phyloP scores from a whole-genome alignment of 2,329 filamentous ascomycete genomes.

The Thelonectria discophora region DNA sequence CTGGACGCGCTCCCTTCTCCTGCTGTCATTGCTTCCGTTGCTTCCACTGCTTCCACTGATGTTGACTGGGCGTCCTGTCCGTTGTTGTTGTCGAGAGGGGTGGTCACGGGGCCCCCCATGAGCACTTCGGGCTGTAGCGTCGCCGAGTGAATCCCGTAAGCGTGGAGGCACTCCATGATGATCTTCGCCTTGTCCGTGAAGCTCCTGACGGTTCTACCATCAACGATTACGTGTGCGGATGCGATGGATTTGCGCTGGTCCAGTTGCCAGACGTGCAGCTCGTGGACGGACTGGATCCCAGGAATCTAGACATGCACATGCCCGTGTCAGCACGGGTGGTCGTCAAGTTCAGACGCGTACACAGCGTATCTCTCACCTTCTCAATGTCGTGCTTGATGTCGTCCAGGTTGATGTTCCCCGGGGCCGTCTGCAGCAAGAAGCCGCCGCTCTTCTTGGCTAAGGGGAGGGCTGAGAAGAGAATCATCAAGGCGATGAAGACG shows the following conservation, averaged over 20 bases:
- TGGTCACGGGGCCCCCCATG: slow-evolving; percentile 20
- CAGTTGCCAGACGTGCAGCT: slow-evolving; percentile 78
- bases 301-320: slow-evolving; percentile 59
- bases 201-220: slow-evolving; percentile 61
- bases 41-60: background rate
- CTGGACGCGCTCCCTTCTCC: slow-evolving; percentile 15
- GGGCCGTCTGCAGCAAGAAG: slow-evolving; percentile 75
- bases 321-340: slow-evolving; percentile 17
- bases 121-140: slow-evolving; percentile 73
- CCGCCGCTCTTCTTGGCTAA: slow-evolving; percentile 68
- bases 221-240: slow-evolving; percentile 73
- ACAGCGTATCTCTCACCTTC: slow-evolving; percentile 52
- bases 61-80: slow-evolving; percentile 21
- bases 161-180: slow-evolving; percentile 74
- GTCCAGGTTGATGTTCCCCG: slow-evolving; percentile 64
- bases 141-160: slow-evolving; percentile 75
- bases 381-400: slow-evolving; percentile 76
- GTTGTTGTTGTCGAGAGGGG: slow-evolving; percentile 15
- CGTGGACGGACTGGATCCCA: slow-evolving; percentile 73
- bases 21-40: background rate
- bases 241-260: slow-evolving; percentile 76
- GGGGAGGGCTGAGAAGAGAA: slow-evolving; percentile 70
- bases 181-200: slow-evolving; percentile 70
- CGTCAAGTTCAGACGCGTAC: background rate
- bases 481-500: slow-evolving; percentile 77